Conservation (phyloP, 2,329 filamentous ascomycete genomes). For the Fusarium sp. region DNA sequence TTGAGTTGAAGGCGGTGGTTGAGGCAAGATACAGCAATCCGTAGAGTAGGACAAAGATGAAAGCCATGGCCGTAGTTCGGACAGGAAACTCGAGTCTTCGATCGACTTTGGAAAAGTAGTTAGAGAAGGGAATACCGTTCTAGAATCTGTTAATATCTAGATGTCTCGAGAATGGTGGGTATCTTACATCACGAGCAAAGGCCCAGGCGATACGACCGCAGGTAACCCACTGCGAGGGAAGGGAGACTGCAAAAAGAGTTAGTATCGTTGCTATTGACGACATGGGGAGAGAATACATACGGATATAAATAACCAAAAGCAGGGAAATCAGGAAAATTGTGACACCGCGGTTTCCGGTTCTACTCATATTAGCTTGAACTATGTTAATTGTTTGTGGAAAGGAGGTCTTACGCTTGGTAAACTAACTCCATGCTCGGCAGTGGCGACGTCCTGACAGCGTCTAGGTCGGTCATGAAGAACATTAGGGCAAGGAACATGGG, state of each 20-base stretch:
- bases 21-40: conserved; percentile 28
- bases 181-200: conserved; percentile 12
- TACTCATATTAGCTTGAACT: too few relatives aligned
- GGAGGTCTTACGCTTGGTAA: conserved; percentile 15
- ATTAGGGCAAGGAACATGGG: conserved; percentile 24
- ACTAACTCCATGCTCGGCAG: conserved; percentile 30
- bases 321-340: conserved; percentile 6
- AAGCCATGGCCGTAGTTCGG: conserved; percentile 1
- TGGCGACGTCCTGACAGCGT: conserved; percentile 15
- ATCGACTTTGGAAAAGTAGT: conserved; percentile 11
- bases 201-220: conserved; percentile 14
- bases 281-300: background rate
- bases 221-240: conserved; percentile 13
- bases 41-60: conserved; percentile 19
- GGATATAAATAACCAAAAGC: conserved; percentile 9
- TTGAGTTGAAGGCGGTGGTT: conserved; percentile 28
- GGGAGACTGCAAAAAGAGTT: background rate
- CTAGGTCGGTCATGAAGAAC: conserved; percentile 29
- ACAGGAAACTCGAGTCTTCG: conserved; percentile 10
- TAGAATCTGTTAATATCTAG: background rate
- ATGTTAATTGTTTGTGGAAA: background rate
- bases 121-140: conserved; percentile 4
- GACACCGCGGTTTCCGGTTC: conserved; percentile 17
- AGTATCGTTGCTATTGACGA: background rate
- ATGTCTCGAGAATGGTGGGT: too few relatives aligned